Base-by-base conservation (phyloP, 495 filamentous ascomycete species). In the Talaromyces trachyspermus region DNA sequence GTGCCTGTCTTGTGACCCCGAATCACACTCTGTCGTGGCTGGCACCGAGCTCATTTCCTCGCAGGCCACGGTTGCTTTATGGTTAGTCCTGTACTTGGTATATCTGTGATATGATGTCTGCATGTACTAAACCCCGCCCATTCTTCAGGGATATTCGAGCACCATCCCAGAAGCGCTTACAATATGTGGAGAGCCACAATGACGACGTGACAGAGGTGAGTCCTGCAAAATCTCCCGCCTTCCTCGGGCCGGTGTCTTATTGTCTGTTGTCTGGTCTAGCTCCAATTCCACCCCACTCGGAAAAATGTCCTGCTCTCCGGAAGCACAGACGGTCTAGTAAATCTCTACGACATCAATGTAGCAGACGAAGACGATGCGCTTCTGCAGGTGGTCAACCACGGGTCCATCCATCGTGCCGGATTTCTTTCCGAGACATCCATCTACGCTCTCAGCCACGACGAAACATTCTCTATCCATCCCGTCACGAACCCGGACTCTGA, bases 291-390 rank as follows among this genome's bases (percentile, higher is more conserved):
- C 65, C 83, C 84, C 32, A 73, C 63, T 29, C 64, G 65, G 25
- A 73, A 77, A 26, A 68, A 76, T 43, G 70, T 85, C 24, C 74
- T 96, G 11, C 73, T 95, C 15, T 89, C 88, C 24, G 89, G 88
- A 49, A 89, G 86, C 43, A 95, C 89, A n/a, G 92, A 98, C 69
- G 86, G 86, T 11, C 77, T 96, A 0, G 75, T 96, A 46, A 95
- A 89, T 56, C 68, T 95, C 39, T 94, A 85, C 66, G 81, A 96
- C 60, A 83, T 77, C 11, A 72, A 68, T 15, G 77, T 88, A 29
- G 58, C 76, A 19, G 88, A 90, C 55, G 88, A 94, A 58, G 89
- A 96, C 58, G 88, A 95, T 17, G 85, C 89, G 0, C 68, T 95
- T 5, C 67, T 85, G 27, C 86, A 89, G 58, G 84, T 92, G 10